These are phyloP conservation scores for Apiospora saccharicola DNA, from an alignment of 2,329 filamentous ascomycete genomes.

Conservation along the genomic window DNA sequence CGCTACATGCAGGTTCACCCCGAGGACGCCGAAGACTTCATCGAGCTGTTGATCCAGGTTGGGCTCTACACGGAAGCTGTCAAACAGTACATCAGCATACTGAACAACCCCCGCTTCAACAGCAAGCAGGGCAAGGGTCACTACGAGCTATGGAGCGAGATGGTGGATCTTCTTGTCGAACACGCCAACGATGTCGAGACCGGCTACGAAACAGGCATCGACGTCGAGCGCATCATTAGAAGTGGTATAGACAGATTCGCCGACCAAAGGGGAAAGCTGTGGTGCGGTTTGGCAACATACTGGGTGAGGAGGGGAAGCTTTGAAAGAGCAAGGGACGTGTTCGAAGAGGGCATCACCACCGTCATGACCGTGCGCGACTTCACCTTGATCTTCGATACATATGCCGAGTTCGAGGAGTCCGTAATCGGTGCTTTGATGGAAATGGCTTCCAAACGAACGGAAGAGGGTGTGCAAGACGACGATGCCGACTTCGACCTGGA, in stretches of 20 bases:
- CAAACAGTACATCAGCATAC: conserved; percentile 86
- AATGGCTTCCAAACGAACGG: conserved; percentile 78
- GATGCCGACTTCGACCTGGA: conserved; percentile 94
- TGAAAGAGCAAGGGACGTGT: conserved; percentile 89
- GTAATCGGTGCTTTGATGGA: conserved; percentile 94
- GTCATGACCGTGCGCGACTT: conserved; percentile 99
- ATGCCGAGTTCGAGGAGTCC: conserved; percentile 96
- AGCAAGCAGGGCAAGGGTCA: conserved; percentile 95
- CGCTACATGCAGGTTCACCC: conserved; percentile 98
- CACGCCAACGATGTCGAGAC: conserved; percentile 88
- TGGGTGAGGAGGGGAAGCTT: conserved; percentile 95
- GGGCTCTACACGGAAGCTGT: conserved; percentile 90
- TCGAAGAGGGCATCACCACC: conserved; percentile 95
- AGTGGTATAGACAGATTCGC: conserved; percentile 91
- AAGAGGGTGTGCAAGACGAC: conserved; percentile 79
- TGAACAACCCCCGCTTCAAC: conserved; percentile 89
- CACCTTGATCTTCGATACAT: conserved; percentile 94
- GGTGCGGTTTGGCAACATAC: conserved; percentile 94
- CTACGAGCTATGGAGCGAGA: conserved; percentile 97
- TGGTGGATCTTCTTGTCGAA: conserved; percentile 92
- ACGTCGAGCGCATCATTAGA: conserved; percentile 90
- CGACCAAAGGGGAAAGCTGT: conserved; percentile 93
- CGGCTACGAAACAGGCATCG: conserved; percentile 80
- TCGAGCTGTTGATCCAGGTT: conserved; percentile 84
- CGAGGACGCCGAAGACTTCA: conserved; percentile 93